Evolutionary conservation across 306 rosid genomes (phyloP).

Genomic region (Gastrolobium bilobum): DNA sequence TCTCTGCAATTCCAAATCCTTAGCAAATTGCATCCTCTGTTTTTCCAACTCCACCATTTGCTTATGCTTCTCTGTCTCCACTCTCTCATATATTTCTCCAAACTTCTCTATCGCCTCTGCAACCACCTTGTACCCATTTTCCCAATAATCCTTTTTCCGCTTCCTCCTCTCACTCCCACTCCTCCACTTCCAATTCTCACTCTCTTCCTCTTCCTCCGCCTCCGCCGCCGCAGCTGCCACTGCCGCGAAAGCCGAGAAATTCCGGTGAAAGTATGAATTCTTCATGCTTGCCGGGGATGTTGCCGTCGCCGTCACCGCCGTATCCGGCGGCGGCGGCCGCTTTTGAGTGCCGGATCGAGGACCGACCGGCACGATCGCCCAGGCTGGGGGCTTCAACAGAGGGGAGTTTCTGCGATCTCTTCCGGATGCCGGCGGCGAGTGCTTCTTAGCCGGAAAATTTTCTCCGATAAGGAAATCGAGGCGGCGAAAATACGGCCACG

Average conservation of each 20-base stretch:
- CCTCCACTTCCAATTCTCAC: conserved; percentile 52
- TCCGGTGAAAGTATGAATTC: conserved; percentile 49
- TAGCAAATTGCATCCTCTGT: conserved; percentile 75
- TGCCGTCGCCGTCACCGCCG: conserved; percentile 21
- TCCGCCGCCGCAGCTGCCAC: conserved; percentile 56
- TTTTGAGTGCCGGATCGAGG: conserved; percentile 69
- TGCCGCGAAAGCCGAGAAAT: conserved; percentile 59
- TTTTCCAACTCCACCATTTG: conserved; percentile 79
- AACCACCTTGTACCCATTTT: conserved; percentile 56
- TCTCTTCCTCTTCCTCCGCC: conserved; percentile 36
- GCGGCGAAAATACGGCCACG: conserved; percentile 68
- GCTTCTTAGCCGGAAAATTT: conserved; percentile 40
- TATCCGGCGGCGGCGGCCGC: conserved; percentile 43
- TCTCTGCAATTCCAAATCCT: conserved; percentile 76
- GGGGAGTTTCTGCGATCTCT: conserved; percentile 4
- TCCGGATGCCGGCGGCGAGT: conserved; percentile 42
- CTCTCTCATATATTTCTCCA: conserved; percentile 71
- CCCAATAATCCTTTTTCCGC: conserved; percentile 28
- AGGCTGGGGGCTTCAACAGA: conserved; percentile 46
- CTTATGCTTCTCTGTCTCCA: conserved; percentile 64
- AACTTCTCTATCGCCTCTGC: conserved; percentile 68
- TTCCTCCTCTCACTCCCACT: conserved; percentile 40
- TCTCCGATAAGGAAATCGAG: conserved; percentile 71
- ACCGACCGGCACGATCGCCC: conserved; percentile 63
- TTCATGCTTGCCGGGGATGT: conserved; percentile 33